Evolutionary conservation across 2,329 filamentous ascomycete genomes (phyloP).

Genomic region (Aspergillus pseudonomiae): DNA sequence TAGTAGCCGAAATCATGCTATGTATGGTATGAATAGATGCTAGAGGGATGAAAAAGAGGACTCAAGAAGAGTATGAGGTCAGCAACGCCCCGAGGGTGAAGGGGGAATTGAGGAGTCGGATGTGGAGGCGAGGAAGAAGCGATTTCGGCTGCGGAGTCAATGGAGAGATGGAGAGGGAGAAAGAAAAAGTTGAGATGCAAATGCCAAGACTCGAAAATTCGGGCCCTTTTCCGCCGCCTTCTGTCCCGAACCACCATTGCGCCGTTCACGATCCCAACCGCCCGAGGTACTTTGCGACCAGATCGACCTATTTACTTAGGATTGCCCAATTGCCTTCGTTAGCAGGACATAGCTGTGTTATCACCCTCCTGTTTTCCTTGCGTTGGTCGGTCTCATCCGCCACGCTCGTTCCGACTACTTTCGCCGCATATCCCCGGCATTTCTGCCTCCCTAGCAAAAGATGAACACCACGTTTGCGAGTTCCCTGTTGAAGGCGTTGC

Average conservation of each 20-base stretch:
- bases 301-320: slow-evolving; percentile 9
- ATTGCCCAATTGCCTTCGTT: not conserved
- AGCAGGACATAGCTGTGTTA: not conserved
- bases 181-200: slow-evolving; percentile 38
- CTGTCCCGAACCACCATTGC: slow-evolving; percentile 22
- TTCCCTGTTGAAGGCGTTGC: slow-evolving; percentile 34
- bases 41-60: slow-evolving; percentile 7
- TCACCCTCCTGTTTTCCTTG: not conserved
- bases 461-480: slow-evolving; percentile 39
- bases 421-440: slow-evolving; percentile 8
- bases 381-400: slow-evolving; percentile 5
- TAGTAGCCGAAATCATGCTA: slow-evolving; percentile 46
- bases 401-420: slow-evolving; percentile 21
- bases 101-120: slow-evolving; percentile 11
- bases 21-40: slow-evolving; percentile 15
- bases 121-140: slow-evolving; percentile 26
- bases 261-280: not conserved
- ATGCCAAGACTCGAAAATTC: slow-evolving; percentile 43
- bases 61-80: slow-evolving; percentile 8
- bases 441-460: slow-evolving; percentile 17
- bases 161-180: slow-evolving; percentile 25
- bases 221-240: slow-evolving; percentile 31
- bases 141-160: slow-evolving; percentile 29
- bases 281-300: not conserved
- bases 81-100: slow-evolving; percentile 20